These are phyloP conservation scores for Myriosclerotinia scirpicola DNA, from an alignment of 2,329 filamentous ascomycete species.

Conservation along the genomic window DNA sequence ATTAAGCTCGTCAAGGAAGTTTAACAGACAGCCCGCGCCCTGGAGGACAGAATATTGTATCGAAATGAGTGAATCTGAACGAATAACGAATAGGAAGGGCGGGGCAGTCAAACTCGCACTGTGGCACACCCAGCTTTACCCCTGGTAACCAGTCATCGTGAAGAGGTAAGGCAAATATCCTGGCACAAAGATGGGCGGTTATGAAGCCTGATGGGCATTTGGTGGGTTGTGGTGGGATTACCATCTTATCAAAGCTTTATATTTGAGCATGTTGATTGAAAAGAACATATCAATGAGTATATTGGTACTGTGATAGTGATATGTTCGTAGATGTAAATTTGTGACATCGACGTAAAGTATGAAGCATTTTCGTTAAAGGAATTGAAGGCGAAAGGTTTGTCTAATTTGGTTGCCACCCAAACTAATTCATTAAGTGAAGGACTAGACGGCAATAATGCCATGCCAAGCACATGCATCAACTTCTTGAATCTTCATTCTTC, in stretches of 20 bases:
- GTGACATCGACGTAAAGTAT: background rate
- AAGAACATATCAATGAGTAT: background rate
- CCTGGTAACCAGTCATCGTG: conserved; percentile 14
- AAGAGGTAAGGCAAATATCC: conserved; percentile 10
- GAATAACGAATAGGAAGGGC: conserved; percentile 19
- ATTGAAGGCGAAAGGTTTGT: background rate
- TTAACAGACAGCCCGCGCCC: background rate
- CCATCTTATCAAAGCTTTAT: too few species aligned
- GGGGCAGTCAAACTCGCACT: conserved; percentile 10
- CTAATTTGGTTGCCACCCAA: conserved; percentile 9
- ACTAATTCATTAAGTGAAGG: background rate
- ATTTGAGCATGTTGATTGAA: too few species aligned
- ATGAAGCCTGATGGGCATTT: conserved; percentile 6
- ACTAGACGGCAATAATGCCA: background rate
- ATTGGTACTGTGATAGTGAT: background rate
- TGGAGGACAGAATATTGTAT: conserved; percentile 2
- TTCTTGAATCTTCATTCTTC: background rate
- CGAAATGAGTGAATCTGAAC: conserved; percentile 22
- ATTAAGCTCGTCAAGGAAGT: background rate
- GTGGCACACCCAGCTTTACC: conserved; percentile 4
- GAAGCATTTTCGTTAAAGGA: background rate
- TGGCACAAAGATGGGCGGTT: conserved; percentile 20
- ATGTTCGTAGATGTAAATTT: background rate
- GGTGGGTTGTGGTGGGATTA: background rate
- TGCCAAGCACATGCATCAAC: background rate